Base-by-base conservation (phyloP, 1,284 basidiomycete species). In the Microbotryum silenes-acaulis region DNA sequence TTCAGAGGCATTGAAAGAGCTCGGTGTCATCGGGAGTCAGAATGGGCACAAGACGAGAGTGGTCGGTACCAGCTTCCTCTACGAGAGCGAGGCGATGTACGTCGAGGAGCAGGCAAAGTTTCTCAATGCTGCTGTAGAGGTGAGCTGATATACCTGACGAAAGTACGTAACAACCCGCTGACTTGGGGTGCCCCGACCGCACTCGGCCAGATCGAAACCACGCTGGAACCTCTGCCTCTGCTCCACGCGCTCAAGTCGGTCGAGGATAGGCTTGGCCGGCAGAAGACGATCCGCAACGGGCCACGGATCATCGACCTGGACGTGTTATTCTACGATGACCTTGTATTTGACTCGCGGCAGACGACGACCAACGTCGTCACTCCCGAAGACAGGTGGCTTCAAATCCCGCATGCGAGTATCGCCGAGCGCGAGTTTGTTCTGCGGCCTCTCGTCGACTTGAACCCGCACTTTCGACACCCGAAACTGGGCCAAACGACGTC, bases 11-110 rank as follows among this genome's bases (percentile, higher is more conserved):
- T 77, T 92, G 8, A 79, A 82, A 4, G 71, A 81, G 31, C 78
- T 86, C 3, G 85, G 85, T 72, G 6, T 68, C 62, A 74, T 60
- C 46, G 65, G 69, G 60, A 72, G 64, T 18, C 69, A 49, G 27
- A 61, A 69, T 2, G 69, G 72, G 14, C 63, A 70, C 21, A 18
- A 31, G 70, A 75, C 85, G 5, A 73, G 71, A 18, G 77, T 93
- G 18, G 76, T 87, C 29, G 81, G 89, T 68, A 93, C 91, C 0
- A 92, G 90, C 72, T 91, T 93, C 76, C 76, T 98, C 77, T 98
- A 98, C 74, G 88, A 97, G 76, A 93, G 88, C 21, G 81, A 85
- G 23, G 91, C 96, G 0, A 97, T 97, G 96, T 99, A 98, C 75
- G 85, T 94, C 27, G 82, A 82, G 20, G 86, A 96, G 65, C 94